Evolutionary conservation across 2,329 filamentous ascomycete genomes (phyloP).

Genomic region (Lithohypha guttulata): DNA sequence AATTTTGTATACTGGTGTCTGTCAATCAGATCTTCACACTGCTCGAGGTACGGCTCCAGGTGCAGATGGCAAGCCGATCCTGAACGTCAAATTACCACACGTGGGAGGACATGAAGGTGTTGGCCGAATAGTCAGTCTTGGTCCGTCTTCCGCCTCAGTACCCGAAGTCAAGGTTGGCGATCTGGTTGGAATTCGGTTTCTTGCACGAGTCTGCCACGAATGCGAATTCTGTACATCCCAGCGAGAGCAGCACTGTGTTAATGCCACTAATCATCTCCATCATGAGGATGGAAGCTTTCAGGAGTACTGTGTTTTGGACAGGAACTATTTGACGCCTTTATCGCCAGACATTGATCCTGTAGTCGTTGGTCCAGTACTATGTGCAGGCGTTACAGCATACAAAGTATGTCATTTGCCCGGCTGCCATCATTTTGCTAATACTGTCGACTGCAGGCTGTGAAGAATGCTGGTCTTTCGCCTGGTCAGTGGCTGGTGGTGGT

Average conservation of each 20-base stretch:
- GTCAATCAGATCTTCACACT: conserved; percentile 36
- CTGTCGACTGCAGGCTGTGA: conserved; percentile 27
- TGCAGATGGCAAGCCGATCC: conserved; percentile 32
- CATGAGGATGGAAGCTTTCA: conserved; percentile 39
- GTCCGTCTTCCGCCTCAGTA: conserved; percentile 20
- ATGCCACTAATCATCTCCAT: conserved; percentile 36
- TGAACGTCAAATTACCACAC: conserved; percentile 35
- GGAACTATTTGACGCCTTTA: conserved; percentile 34
- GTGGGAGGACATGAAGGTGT: conserved; percentile 39
- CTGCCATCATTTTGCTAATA: background rate
- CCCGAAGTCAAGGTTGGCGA: conserved; percentile 28
- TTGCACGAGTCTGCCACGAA: conserved; percentile 32
- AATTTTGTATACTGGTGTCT: conserved; percentile 36
- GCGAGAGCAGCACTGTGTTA: conserved; percentile 32
- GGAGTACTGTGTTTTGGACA: conserved; percentile 36
- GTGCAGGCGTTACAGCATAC: conserved; percentile 36
- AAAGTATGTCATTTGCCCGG: conserved; percentile 25
- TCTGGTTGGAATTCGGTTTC: conserved; percentile 36
- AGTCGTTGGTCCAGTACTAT: conserved; percentile 33
- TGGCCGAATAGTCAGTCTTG: conserved; percentile 32
- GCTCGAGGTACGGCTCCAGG: conserved; percentile 31
- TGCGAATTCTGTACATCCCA: conserved; percentile 36
- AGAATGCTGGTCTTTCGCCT: conserved; percentile 31
- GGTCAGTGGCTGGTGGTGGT: conserved; percentile 36
- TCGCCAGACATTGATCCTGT: conserved; percentile 34